Conservation (phyloP, 2,329 filamentous ascomycete genomes). For the Colletotrichum musicola region DNA sequence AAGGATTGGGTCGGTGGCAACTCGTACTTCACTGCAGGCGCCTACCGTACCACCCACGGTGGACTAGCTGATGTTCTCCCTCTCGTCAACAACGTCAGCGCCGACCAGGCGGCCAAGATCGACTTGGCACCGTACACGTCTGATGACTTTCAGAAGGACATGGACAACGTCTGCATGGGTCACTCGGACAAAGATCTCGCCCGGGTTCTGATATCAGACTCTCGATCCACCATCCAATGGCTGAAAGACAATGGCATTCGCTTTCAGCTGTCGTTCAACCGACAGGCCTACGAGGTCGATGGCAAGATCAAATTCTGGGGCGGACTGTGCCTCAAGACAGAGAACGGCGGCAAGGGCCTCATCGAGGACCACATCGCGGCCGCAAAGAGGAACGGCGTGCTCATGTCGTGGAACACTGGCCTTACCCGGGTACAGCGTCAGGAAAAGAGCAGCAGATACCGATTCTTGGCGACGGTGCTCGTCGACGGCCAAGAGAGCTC, state of each 20-base stretch:
- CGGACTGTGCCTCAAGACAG: slow-evolving; percentile 69
- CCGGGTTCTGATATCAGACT: slow-evolving; percentile 63
- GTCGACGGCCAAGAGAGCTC: slow-evolving; percentile 44
- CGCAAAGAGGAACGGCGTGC: slow-evolving; percentile 57
- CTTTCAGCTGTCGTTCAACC: slow-evolving; percentile 73
- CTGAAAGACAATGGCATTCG: slow-evolving; percentile 65
- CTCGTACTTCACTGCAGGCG: slow-evolving; percentile 74
- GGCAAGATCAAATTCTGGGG: slow-evolving; percentile 76
- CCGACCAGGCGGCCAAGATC: slow-evolving; percentile 60
- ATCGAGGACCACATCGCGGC: slow-evolving; percentile 61
- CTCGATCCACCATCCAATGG: slow-evolving; percentile 66
- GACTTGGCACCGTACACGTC: slow-evolving; percentile 70
- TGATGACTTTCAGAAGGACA: slow-evolving; percentile 66
- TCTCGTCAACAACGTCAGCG: slow-evolving; percentile 70
- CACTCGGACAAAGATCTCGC: slow-evolving; percentile 64
- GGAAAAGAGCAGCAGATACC: slow-evolving; percentile 45
- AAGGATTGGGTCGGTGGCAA: slow-evolving; percentile 72
- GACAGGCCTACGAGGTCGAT: slow-evolving; percentile 74
- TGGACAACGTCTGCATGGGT: slow-evolving; percentile 68
- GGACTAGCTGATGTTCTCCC: slow-evolving; percentile 70
- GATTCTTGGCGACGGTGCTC: slow-evolving; percentile 44
- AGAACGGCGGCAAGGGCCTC: slow-evolving; percentile 71
- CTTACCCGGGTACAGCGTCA: slow-evolving; percentile 55
- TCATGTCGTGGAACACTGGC: slow-evolving; percentile 60
- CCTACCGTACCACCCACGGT: slow-evolving; percentile 68